phyloP scores from a whole-genome alignment of 805 yeast genomes.

The Komagataella populi region DNA sequence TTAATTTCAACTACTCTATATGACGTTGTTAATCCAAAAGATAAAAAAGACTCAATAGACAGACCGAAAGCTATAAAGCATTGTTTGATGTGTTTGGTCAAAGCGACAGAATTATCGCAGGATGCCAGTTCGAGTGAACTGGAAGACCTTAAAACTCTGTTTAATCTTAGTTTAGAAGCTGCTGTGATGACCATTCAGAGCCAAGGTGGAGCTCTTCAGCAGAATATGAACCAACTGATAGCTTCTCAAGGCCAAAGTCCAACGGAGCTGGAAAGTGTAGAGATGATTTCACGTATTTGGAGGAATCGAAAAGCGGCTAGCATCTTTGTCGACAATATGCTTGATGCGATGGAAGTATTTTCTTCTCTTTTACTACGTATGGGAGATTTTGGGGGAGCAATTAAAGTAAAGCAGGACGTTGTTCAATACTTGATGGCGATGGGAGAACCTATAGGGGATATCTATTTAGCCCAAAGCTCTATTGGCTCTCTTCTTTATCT shows the following conservation, averaged over 20 bases:
- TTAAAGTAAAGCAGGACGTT: conserved; percentile 46
- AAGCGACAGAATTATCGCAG: conserved; percentile 42
- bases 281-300: background rate
- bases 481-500: conserved; percentile 56
- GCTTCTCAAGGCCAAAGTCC: background rate
- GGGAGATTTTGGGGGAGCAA: conserved; percentile 56
- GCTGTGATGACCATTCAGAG: background rate
- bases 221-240: background rate
- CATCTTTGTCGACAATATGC: conserved; percentile 64
- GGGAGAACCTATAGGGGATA: conserved; percentile 50
- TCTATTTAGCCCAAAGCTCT: conserved; percentile 53
- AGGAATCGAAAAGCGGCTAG: conserved; percentile 30
- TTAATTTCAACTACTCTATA: conserved; percentile 28
- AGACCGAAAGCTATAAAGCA: conserved; percentile 54
- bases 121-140: background rate
- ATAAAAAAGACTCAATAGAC: conserved; percentile 22
- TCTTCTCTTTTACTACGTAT: conserved; percentile 52
- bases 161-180: background rate
- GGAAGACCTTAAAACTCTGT: background rate
- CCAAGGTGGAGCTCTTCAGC: background rate
- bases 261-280: background rate
- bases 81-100: conserved; percentile 56
- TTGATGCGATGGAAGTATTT: conserved; percentile 63
- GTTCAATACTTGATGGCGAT: conserved; percentile 63
- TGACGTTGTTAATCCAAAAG: conserved; percentile 38